Base-by-base conservation (phyloP, 1,284 basidiomycete species). In the Veloporphyrellus conicus region DNA sequence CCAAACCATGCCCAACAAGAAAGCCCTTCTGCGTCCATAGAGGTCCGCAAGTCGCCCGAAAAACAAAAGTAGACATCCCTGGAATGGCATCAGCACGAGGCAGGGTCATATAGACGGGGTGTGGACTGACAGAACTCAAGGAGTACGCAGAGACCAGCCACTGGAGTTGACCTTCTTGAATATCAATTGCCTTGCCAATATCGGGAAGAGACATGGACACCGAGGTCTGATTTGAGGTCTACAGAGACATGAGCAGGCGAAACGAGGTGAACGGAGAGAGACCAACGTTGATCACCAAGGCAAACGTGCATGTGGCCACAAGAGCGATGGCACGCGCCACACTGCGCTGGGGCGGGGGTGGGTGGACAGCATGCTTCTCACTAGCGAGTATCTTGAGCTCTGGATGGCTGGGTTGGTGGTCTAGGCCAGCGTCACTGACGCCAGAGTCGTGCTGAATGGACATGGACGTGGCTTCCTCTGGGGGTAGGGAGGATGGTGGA, bases 11-110 rank as follows among this genome's bases (percentile, higher is more conserved):
- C 87, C 87, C 11, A 70, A 14, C 2, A 81, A 43, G 55, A 88
- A 90, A 0, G 74, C 69, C 46, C 70, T 70, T 60, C 84, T 87
- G 28, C 83, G 71, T 1, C 87, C 87, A 55, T 83, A 78, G 3
- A 90, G 68, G 64, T 90, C 87, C 5, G 86, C 84, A 4, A 89
- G 61, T 35, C 87, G 71, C 0, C 88, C 87, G 32, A 81, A 78
- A 2, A 88, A 70, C 2, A 91, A 67, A 10, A 90, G 71, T 34
- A 89, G 73, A 52, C 88, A 90, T 15, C 85, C 87, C 78, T 83
- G 28, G 25, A 18, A 31, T 12, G 40, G 54, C 45, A 59, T 56
- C 28, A 56, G 48, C 34, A 57, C 15, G 29, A 38, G 28, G 31
- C 29, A 42, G 4, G 5, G 6, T 0, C 7, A 29, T 9, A 9